These are phyloP conservation scores for Mycena haematopus DNA, from an alignment of 768 basidiomycete genomes.

Conservation along the genomic window DNA sequence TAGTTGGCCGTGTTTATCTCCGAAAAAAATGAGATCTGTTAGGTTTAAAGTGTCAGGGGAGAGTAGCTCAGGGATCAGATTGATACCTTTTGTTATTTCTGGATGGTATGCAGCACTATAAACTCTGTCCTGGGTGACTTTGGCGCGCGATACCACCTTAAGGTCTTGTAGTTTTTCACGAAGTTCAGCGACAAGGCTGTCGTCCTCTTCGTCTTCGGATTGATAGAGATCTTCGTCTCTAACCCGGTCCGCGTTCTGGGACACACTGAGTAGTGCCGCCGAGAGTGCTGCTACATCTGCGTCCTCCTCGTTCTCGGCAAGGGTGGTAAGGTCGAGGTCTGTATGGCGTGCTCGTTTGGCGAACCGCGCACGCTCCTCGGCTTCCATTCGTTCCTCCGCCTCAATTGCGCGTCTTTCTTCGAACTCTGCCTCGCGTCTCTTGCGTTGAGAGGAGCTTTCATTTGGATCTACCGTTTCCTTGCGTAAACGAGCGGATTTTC, in stretches of 20 bases:
- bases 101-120: constrained; percentile 86
- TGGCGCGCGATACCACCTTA: constrained; percentile 77
- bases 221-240: constrained; percentile 59
- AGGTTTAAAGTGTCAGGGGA: constrained; percentile 51
- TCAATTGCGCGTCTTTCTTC: constrained; percentile 57
- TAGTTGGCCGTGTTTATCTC: constrained; percentile 86
- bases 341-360: constrained; percentile 75
- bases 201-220: constrained; percentile 54
- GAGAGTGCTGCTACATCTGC: constrained; percentile 56
- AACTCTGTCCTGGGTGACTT: constrained; percentile 76
- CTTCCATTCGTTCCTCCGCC: constrained; percentile 66
- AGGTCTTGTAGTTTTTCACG: constrained; percentile 59
- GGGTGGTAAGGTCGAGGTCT: constrained; percentile 63
- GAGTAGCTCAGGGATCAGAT: constrained; percentile 33
- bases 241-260: constrained; percentile 44
- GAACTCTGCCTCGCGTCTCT: constrained; percentile 68
- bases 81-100: constrained; percentile 51
- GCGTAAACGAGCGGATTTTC: constrained; percentile 71
- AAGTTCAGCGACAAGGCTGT: constrained; percentile 57
- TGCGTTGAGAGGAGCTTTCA: constrained; percentile 69
- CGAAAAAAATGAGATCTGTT: constrained; percentile 88
- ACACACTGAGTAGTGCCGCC: constrained; percentile 47
- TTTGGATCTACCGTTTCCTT: constrained; percentile 52
- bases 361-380: constrained; percentile 64
- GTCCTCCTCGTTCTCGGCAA: constrained; percentile 58